Conservation (phyloP, 2,329 filamentous ascomycete species). For the Trichoderma afroharzianum region DNA sequence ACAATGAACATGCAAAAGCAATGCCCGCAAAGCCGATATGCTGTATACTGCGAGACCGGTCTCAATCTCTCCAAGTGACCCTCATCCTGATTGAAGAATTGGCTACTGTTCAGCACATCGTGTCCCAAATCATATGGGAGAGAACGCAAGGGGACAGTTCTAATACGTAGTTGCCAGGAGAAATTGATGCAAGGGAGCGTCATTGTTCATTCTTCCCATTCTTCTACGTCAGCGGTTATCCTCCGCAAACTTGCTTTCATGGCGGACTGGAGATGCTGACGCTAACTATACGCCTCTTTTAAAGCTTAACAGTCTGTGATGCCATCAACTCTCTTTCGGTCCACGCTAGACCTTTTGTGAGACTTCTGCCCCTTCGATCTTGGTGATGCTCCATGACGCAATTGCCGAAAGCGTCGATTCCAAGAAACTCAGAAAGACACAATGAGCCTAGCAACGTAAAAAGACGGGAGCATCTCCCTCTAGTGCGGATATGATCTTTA, state of each 20-base stretch:
- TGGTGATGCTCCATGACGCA: conserved; percentile 16
- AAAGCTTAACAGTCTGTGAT: background rate
- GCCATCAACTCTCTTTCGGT: background rate
- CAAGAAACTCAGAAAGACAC: background rate
- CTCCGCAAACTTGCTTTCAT: background rate
- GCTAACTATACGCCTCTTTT: background rate
- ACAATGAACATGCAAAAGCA: background rate
- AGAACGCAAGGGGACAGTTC: background rate
- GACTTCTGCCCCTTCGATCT: background rate
- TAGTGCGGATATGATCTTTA: background rate
- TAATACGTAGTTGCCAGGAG: no score
- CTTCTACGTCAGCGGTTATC: background rate
- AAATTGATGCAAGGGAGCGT: background rate
- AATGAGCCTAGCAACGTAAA: background rate
- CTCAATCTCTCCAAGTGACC: background rate
- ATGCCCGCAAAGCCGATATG: background rate
- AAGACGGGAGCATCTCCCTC: background rate
- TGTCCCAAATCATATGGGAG: background rate
- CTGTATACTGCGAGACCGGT: background rate
- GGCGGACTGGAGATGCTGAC: background rate
- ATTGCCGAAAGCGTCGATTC: conserved; percentile 6
- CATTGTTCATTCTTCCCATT: background rate
- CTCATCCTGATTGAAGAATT: no score
- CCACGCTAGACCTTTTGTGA: background rate
- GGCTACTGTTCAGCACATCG: no score